phyloP scores from a whole-genome alignment of 1,139 yeast genomes.

The Pichia sp. region DNA sequence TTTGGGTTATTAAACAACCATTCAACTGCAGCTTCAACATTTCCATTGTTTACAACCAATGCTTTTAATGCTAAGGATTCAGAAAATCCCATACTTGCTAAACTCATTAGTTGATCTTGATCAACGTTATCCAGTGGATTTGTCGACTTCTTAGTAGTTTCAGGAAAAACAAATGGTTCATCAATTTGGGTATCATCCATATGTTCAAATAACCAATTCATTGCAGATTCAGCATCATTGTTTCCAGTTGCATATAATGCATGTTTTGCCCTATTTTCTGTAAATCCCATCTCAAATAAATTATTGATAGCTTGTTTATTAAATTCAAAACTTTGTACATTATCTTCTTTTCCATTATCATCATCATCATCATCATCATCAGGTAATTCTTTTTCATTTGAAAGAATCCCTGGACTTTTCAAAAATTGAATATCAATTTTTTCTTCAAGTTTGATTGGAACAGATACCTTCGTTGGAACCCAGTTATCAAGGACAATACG shows the following conservation, averaged over 20 bases:
- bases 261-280: slow-evolving; percentile 55
- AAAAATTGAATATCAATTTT: slow-evolving; percentile 31
- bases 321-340: slow-evolving; percentile 41
- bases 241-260: slow-evolving; percentile 75
- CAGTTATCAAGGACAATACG: slow-evolving; percentile 82
- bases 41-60: slow-evolving; percentile 48
- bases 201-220: slow-evolving; percentile 87
- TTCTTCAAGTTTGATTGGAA: slow-evolving; percentile 56
- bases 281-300: slow-evolving; percentile 82
- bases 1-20: slow-evolving; percentile 83
- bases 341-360: neutral
- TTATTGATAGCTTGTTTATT: slow-evolving; percentile 48
- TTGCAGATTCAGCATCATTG: slow-evolving; percentile 62
- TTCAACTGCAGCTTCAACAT: slow-evolving; percentile 74
- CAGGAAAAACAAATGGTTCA: slow-evolving; percentile 42
- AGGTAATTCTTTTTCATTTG: slow-evolving; percentile 40
- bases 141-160: slow-evolving; percentile 1
- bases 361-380: slow-evolving; percentile 31
- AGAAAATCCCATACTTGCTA: slow-evolving; percentile 76
- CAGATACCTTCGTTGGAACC: slow-evolving; percentile 81
- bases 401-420: slow-evolving; percentile 32
- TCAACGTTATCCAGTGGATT: slow-evolving; percentile 19
- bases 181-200: slow-evolving; percentile 82
- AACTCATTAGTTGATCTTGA: slow-evolving; percentile 42
- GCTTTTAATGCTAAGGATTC: slow-evolving; percentile 63